phyloP scores from a whole-genome alignment of 2,329 filamentous ascomycete species.

The Botrytis squamosa region DNA sequence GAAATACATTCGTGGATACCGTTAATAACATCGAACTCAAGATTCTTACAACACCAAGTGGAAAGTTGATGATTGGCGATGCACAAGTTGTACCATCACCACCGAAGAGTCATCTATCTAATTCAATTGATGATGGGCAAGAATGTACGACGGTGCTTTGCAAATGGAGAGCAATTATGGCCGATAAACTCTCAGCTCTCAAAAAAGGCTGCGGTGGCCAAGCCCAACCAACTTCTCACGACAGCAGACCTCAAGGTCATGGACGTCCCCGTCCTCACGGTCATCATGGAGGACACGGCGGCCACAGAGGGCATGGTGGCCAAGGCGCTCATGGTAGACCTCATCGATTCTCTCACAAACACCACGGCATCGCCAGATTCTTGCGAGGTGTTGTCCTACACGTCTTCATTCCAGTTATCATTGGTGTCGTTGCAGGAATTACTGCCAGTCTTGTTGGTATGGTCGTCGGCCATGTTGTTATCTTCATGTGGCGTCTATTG shows the following conservation, averaged over 20 bases:
- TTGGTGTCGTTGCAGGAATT: conserved; percentile 68
- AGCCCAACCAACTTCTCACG: conserved; percentile 27
- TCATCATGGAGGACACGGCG: conserved; percentile 32
- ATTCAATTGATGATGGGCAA: conserved; percentile 38
- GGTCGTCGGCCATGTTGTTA: conserved; percentile 60
- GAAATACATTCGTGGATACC: conserved; percentile 52
- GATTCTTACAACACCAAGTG: conserved; percentile 57
- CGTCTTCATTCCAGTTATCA: conserved; percentile 64
- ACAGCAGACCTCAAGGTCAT: conserved; percentile 21
- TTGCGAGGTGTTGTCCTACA: conserved; percentile 58
- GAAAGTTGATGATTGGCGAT: conserved; percentile 55
- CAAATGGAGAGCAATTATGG: conserved; percentile 53
- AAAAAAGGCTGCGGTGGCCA: conserved; percentile 38
- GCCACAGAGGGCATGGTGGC: conserved; percentile 27
- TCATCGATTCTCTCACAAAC: conserved; percentile 40
- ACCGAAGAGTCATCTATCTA: conserved; percentile 28
- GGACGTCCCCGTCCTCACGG: conserved; percentile 28
- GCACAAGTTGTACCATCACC: conserved; percentile 41
- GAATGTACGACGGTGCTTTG: conserved; percentile 51
- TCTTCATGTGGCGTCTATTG: conserved; percentile 57
- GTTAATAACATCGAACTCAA: conserved; percentile 58
- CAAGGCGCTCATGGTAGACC: conserved; percentile 31
- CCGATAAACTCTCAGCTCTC: conserved; percentile 45
- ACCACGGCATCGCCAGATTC: conserved; percentile 47
- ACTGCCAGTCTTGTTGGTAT: conserved; percentile 66